phyloP scores from a whole-genome alignment of 306 rosid genomes.

The Dalbergia cochinchinensis region DNA sequence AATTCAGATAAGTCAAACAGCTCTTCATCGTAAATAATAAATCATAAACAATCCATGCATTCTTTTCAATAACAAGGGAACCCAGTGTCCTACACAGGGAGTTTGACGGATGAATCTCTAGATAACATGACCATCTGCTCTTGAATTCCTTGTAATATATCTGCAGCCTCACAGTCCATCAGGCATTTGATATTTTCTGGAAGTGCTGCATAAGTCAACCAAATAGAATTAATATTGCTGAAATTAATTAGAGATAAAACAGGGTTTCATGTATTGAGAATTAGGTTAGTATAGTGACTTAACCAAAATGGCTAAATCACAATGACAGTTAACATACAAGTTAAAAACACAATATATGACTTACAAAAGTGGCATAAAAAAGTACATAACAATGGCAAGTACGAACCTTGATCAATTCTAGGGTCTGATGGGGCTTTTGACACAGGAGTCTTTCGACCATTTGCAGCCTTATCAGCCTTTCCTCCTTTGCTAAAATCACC shows the following conservation, averaged over 20 bases:
- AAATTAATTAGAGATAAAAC: slow-evolving; percentile 12
- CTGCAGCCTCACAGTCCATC: slow-evolving; percentile 87
- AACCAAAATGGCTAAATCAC: slow-evolving; percentile 24
- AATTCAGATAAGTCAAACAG: slow-evolving; percentile 29
- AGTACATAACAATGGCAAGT: slow-evolving; percentile 40
- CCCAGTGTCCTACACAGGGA: slow-evolving; percentile 63
- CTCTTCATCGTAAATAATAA: slow-evolving; percentile 8
- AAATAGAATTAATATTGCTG: slow-evolving; percentile 15
- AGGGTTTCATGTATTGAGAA: slow-evolving; percentile 24
- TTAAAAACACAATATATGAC: slow-evolving; percentile 1
- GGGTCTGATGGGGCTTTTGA: slow-evolving; percentile 65
- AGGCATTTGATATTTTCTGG: slow-evolving; percentile 76
- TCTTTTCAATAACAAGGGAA: slow-evolving; percentile 25
- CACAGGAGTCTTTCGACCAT: slow-evolving; percentile 52
- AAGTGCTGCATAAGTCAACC: slow-evolving; percentile 64
- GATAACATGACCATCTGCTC: slow-evolving; percentile 76
- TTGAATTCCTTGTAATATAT: slow-evolving; percentile 73
- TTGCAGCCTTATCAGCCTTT: slow-evolving; percentile 64
- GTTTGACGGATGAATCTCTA: slow-evolving; percentile 76
- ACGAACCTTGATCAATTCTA: slow-evolving; percentile 70
- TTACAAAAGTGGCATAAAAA: slow-evolving; percentile 30
- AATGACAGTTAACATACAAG: slow-evolving; percentile 23
- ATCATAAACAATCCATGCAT: slow-evolving; percentile 24
- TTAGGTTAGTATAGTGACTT: neutral
- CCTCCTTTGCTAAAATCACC: slow-evolving; percentile 62